Base-by-base conservation (phyloP, 2,329 filamentous ascomycete genomes). In the Arthrobotrys pseudoclavata region DNA sequence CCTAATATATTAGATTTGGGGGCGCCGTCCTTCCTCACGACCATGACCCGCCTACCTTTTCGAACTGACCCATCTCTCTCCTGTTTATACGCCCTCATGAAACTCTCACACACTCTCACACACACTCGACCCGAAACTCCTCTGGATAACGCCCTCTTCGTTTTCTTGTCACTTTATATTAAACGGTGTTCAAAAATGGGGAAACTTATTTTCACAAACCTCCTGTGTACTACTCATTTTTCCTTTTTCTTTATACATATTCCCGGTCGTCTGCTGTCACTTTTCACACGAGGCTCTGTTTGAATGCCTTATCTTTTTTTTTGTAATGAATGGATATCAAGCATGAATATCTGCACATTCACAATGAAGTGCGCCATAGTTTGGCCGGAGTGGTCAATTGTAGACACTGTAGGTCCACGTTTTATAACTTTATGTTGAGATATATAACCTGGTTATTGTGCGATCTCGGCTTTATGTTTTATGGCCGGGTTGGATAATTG, bases 281-380 rank as follows among this genome's bases (percentile, higher is more conserved):
- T 69, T 69, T 70, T 55, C 66, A 69, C 47, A 68, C 45, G 48
- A 63, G 67, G 67, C 62, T 47, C 18, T 71, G 61, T 62, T 71
- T 76, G 67, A 76, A 70, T 63, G 67, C 74, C 67, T 45, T 40
- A 5, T 12, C 15, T 40, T 70, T 71, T 71, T 76, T 77, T 69
- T 71, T 77, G 60, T 77, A 77, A 77, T 77, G 74, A 68, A 77
- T 71, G 74, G 74, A 77, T 77, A 77, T 77, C 74, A 71, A 77
- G 34, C 67, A 62, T 67, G 74, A 77, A 77, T 77, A 77, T 71
- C 74, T 71, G 48, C 34, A 64, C 64, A 76, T 70, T 66, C 48
- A 61, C 31, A 48, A 15, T 15, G 37, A 34, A 12, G 26, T 48
- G 29, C 40, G 24, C 42, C 48, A 31, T 48, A 50, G 31, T 34